These are phyloP conservation scores for Suillus cothurnatus DNA, from an alignment of 768 basidiomycete species.

Conservation along the genomic window DNA sequence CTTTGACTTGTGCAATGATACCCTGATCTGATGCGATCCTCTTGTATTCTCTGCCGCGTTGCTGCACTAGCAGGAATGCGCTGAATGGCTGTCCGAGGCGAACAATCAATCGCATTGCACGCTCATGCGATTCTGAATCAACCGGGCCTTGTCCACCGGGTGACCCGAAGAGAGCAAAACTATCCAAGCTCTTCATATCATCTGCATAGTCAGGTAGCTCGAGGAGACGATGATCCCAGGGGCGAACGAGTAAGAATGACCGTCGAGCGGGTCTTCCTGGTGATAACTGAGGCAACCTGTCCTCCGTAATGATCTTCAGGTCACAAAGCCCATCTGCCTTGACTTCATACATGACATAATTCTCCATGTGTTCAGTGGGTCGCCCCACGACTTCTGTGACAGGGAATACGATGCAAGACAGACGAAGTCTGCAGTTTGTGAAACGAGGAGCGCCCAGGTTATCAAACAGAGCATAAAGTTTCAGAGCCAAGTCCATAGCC, in stretches of 20 bases:
- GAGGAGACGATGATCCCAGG: neutral
- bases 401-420: neutral
- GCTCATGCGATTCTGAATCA: no score
- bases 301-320: neutral
- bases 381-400: neutral
- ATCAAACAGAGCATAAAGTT: neutral
- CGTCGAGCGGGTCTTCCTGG: neutral
- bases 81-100: no score
- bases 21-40: no score
- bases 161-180: no score
- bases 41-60: no score
- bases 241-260: neutral
- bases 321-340: neutral
- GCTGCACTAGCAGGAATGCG: no score
- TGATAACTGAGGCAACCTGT: neutral
- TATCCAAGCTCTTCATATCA: neutral
- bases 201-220: neutral
- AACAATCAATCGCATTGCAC: no score
- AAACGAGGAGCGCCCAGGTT: neutral
- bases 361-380: neutral
- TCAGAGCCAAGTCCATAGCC: no score
- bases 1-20: no score
- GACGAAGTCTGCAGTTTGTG: neutral
- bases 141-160: no score
- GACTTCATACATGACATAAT: neutral